Percentiles rank a stretch among this genome's conserved stretches.
These are phyloP conservation scores for Salix purpurea DNA, from an alignment of 345 rosid species.

Conservation along the genomic window DNA sequence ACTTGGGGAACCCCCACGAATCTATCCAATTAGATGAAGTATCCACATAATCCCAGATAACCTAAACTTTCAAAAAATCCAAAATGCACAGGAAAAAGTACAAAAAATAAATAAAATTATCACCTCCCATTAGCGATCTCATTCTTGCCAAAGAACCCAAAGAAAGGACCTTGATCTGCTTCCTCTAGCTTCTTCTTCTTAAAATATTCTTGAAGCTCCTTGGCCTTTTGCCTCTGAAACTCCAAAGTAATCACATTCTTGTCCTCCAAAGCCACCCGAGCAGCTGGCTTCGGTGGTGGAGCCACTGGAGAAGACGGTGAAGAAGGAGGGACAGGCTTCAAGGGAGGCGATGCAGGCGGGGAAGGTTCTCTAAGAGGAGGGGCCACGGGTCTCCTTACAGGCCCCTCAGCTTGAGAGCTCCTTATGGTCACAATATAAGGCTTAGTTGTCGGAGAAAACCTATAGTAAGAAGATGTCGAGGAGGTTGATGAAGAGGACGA, in stretches of 20 bases:
- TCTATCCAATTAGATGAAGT: neutral
- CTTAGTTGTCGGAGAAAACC: slow-evolving; percentile 44
- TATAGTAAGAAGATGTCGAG: slow-evolving; percentile 31
- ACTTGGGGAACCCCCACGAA: neutral
- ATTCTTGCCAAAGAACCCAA: slow-evolving; percentile 80
- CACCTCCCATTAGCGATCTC: slow-evolving; percentile 95
- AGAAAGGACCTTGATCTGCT: slow-evolving; percentile 82
- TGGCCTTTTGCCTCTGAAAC: slow-evolving; percentile 87
- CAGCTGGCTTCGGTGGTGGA: slow-evolving; percentile 25
- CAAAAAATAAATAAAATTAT: neutral
- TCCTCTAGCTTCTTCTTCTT: slow-evolving; percentile 85
- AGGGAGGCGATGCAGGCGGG: slow-evolving; percentile 23
- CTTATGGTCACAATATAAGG: slow-evolving; percentile 45
- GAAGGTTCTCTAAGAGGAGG: slow-evolving; percentile 55
- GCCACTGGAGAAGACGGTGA: slow-evolving; percentile 22
- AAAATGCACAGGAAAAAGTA: neutral
- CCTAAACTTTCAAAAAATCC: neutral
- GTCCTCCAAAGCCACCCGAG: slow-evolving; percentile 28
- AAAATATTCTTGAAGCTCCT: slow-evolving; percentile 82
- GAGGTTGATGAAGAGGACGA: slow-evolving; percentile 33
- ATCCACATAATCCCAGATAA: slow-evolving; percentile 1
- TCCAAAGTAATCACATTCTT: slow-evolving; percentile 55
- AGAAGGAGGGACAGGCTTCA: slow-evolving; percentile 41
- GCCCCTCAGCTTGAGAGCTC: slow-evolving; percentile 80
- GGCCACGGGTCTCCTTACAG: slow-evolving; percentile 79